Evolutionary conservation across 371 early-diverging fungal species (phyloP).

Genomic region (Mortierella sp.): DNA sequence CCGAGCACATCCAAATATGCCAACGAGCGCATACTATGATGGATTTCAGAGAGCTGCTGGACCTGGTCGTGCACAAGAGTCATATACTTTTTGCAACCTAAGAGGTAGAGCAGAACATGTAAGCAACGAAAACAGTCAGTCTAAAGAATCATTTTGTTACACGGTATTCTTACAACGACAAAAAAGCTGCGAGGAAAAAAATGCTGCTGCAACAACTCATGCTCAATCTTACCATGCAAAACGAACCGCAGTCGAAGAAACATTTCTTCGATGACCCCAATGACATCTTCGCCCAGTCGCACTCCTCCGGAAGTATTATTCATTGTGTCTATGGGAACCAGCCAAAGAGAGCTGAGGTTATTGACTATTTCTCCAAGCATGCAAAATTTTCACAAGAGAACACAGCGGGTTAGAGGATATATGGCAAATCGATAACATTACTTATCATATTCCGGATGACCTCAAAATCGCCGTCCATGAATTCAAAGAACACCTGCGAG

Average conservation of each 20-base stretch:
- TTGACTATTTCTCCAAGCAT: no score
- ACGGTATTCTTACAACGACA: no score
- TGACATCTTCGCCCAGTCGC: constrained; percentile 70
- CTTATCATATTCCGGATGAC: constrained; percentile 72
- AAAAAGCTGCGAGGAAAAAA: neutral
- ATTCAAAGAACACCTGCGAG: constrained; percentile 73
- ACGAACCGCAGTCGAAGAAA: constrained; percentile 68
- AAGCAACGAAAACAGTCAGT: neutral
- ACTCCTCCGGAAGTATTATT: constrained; percentile 55
- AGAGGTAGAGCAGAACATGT: neutral
- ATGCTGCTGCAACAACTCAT: no score
- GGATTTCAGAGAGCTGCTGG: constrained; percentile 68
- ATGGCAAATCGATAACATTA: no score
- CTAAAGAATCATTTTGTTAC: no score
- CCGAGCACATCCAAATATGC: constrained; percentile 70
- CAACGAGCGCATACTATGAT: constrained; percentile 66
- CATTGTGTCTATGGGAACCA: constrained; percentile 35
- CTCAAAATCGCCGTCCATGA: constrained; percentile 77
- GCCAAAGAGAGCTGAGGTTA: no score
- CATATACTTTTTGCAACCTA: constrained; percentile 71
- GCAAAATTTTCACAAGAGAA: no score
- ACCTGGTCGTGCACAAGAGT: constrained; percentile 70
- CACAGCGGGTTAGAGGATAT: no score
- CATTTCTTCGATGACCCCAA: constrained; percentile 68
- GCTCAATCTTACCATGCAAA: constrained; percentile 60